A percentile compares a stretch with the other conserved stretches of the same genome.
These are phyloP conservation scores for Brettanomyces anomalus DNA, from an alignment of 805 yeast species.

Conservation along the genomic window DNA sequence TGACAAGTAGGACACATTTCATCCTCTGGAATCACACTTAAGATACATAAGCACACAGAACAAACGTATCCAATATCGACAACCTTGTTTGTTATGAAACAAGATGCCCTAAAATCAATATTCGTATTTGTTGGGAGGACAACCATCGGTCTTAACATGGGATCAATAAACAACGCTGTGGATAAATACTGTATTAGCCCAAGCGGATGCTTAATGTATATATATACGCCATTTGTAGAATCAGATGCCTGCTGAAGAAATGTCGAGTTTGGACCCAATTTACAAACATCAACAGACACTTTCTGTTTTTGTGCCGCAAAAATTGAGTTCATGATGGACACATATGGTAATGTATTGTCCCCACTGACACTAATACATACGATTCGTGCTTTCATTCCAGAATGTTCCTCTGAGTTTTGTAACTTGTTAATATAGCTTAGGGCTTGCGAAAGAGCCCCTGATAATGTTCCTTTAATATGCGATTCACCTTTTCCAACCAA, in stretches of 20 bases:
- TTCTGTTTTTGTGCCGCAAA: conserved; percentile 93
- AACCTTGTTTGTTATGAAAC: conserved; percentile 82
- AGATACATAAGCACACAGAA: conserved; percentile 81
- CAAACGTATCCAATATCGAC: conserved; percentile 94
- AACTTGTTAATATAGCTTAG: conserved; percentile 69
- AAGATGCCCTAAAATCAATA: conserved; percentile 91
- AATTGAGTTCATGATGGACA: conserved; percentile 90
- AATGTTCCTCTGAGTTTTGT: conserved; percentile 35
- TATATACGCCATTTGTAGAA: conserved; percentile 85
- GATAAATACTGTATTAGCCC: conserved; percentile 79
- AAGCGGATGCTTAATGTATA: conserved; percentile 53
- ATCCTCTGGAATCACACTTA: conserved; percentile 59
- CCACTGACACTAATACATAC: conserved; percentile 58
- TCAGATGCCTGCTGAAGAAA: conserved; percentile 94
- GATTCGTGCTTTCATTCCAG: conserved; percentile 54
- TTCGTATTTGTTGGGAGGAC: conserved; percentile 75
- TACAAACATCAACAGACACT: conserved; percentile 85
- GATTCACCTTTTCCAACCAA: conserved; percentile 17
- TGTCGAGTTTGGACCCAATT: conserved; percentile 62
- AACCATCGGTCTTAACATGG: conserved; percentile 65
- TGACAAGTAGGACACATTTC: conserved; percentile 82
- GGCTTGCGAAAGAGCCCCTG: conserved; percentile 79
- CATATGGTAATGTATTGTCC: conserved; percentile 73
- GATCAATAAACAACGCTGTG: conserved; percentile 82
- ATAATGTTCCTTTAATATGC: conserved; percentile 40